Evolutionary conservation across 805 yeast genomes (phyloP), one percentile per base, ranked within the genome.

Genomic region (Wickerhamiella alocasiicola): DNA sequence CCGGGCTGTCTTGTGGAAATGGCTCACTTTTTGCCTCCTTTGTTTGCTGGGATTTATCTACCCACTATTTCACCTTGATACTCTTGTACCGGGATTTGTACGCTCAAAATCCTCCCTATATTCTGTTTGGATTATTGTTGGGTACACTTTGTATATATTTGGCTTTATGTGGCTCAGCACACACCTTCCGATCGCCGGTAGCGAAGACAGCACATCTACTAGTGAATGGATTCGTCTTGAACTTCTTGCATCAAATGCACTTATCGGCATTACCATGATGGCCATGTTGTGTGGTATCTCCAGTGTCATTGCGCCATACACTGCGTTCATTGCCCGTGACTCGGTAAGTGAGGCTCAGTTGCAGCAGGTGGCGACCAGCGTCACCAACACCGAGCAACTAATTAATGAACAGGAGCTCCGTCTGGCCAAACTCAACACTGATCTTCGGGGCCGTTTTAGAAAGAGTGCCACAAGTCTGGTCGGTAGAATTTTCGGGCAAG

Each of bases 211-310:
- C 38, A 35, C 38, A 45, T 26, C 23, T 9, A 30, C 36, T 9
- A 18, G 39, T 1, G 18, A 27, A 15, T 50, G 54, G 55, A 26
- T 52, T 26, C 45, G 55, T 23, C 55, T 50, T 36, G 49, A 51
- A 29, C 37, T 51, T 16, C 52, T 62, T 7, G 58, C 64, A 6
- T 41, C 62, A 21, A 53, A 64, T 9, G 63, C 63, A 15, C 51
- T 65, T 29, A 46, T 60, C n/a, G 69, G 69, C 11, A 57, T 65
- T 26, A 54, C 66, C 1, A 48, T 60, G 15, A 64, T 64, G 66
- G 67, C 66, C 1, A 43, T 55, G 5, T 48, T 64, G 26, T 56
- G 66, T 13, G 69, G 68, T 2, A 49, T 65, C 30, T 64, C 65
- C 9, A 55, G 66, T 7, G 63, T 65, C 16, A 49, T 60, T 13